Conservation (phyloP, 2,329 filamentous ascomycete genomes). For the Fusarium sp. region DNA sequence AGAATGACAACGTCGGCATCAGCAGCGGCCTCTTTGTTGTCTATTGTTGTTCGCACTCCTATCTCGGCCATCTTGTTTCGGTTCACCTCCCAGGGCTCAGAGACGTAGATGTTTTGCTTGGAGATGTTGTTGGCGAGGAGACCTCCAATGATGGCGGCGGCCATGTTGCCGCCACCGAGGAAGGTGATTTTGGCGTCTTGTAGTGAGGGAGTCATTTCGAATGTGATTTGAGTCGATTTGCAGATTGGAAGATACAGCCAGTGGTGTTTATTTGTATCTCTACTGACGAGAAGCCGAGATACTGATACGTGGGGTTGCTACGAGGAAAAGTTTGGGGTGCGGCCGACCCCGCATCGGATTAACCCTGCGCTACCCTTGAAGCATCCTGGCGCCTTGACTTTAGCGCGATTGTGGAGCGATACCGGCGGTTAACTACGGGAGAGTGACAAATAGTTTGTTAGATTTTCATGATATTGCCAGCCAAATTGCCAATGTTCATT, state of each 20-base stretch:
- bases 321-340: conserved; percentile 32
- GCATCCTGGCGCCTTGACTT: not conserved
- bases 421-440: conserved; percentile 8
- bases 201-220: conserved; percentile 45
- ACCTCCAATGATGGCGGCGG: conserved; percentile 62
- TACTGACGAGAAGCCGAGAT: too few species aligned
- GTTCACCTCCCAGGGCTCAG: conserved; percentile 65
- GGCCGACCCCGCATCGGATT: conserved; percentile 38
- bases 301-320: conserved; percentile 23
- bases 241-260: not conserved
- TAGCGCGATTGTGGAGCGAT: conserved; percentile 13
- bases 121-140: conserved; percentile 57
- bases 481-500: too few species aligned
- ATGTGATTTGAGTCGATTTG: not conserved
- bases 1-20: conserved; percentile 61
- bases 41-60: conserved; percentile 59
- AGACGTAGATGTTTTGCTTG: conserved; percentile 59
- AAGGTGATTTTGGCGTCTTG: conserved; percentile 52
- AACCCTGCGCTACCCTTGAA: conserved; percentile 33
- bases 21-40: conserved; percentile 57
- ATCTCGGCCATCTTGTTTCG: conserved; percentile 59
- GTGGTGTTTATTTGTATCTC: conserved; percentile 2
- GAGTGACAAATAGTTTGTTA: too few species aligned
- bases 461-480: too few species aligned
- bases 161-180: conserved; percentile 64